Base-by-base conservation (phyloP, 2,329 filamentous ascomycete genomes). In the Xylaria sp. region DNA sequence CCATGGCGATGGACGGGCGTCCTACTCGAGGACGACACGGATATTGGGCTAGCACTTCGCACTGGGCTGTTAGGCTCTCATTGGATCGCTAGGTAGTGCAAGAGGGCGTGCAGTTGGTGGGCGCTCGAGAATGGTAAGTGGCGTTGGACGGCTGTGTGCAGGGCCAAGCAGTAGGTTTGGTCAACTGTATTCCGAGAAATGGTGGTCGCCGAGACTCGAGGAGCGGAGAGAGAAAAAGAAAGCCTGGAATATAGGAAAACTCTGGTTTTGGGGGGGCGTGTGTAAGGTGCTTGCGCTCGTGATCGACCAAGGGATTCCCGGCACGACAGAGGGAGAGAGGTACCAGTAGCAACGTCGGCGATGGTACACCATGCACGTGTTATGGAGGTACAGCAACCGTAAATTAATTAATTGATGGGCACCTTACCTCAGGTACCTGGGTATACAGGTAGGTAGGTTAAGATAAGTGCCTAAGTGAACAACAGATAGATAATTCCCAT, bases 51-150 rank as follows among this genome's bases (percentile, higher is more conserved):
- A 79, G 78, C 78, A 77, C 77, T 76, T 79, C 80, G 78, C 79
- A 77, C 77, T 76, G 73, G 66, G 73, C 73, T 71, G 75, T 71
- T 69, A 74, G 73, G 75, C 72, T 81, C 80, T 80, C 81, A 83
- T 83, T 83, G 81, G 81, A 74, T 74, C 78, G 76, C 75, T 74
- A 75, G 77, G 81, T 83, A 82, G 82, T 80, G 81, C 81, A 83
- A 76, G 76, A 65, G 75, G 75, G 58, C 77, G 77, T 81, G 80
- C 77, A 79, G 77, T 80, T 80, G 77, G 79, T 78, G 75, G 80
- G 80, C 77, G 80, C 79, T 80, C 78, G 79, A 79, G 62, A 62
- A 38, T 65, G 33, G 62, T 79, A 77, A 46, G 77, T 72, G 73
- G 75, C 77, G 75, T 75, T 74, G 68, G 74, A 77, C 81, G 80